Base-by-base conservation (phyloP, 768 basidiomycete species). In the Lactarius psammicola region DNA sequence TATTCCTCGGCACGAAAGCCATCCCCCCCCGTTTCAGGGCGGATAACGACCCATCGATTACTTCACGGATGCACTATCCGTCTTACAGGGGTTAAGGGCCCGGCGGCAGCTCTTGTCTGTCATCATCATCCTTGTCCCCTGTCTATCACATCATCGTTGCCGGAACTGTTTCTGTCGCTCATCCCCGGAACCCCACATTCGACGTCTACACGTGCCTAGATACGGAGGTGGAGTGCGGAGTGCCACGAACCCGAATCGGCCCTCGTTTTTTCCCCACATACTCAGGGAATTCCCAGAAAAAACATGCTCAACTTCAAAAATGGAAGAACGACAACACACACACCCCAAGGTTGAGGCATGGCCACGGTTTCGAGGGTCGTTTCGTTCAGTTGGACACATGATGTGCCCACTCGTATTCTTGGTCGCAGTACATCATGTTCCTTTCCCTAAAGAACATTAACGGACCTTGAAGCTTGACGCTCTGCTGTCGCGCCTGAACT, bases 401-500 rank as follows among this genome's bases (percentile, higher is more conserved):
- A 44, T 44, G 42, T n/a, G 42, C 20, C 42, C 42, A n/a, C 20
- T 44, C 20, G 42, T 11, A 3, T 49, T 23, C 9, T 49, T 23
- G 10, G n/a, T 23, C 7, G 46, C 46, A 49, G 46, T 23, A 49
- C 46, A 23, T 4, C 23, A 6, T 4, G 23, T 23, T 49, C 46
- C 46, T 23, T 49, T 23, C 46, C 13, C 18, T 40, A 6, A 18
- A 40, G 40, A 40, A 40, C 17, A 40, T 49, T 26, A n/a, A 49
- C 46, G 23, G 46, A 49, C 23, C 46, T 49, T 23, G 4, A 46
- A 46, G 44, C 44, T 46, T 11, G 23, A 26, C 10, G 46, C 11
- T 23, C n/a, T 15, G 23, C 72, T 59, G 66, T 67, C 62, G 69
- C 66, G 69, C 66, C 10, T 63, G 60, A 31, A 66, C 71, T 42